phyloP scores from a whole-genome alignment of 495 filamentous ascomycete genomes.

The Hypoxylon perforatum region DNA sequence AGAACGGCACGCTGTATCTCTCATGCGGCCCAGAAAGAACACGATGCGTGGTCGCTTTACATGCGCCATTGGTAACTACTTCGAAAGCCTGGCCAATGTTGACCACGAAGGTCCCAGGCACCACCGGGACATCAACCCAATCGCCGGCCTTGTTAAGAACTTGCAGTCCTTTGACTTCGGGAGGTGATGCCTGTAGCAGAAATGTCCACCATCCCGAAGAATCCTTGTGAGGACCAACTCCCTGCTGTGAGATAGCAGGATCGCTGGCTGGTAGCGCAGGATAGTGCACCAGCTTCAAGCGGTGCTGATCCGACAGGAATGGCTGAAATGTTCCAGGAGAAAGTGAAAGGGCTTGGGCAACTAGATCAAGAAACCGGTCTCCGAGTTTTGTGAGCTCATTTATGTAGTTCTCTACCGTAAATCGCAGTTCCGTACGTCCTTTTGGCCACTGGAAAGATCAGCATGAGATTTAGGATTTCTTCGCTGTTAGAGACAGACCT shows the following conservation, averaged over 20 bases:
- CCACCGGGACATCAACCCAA: constrained; percentile 63
- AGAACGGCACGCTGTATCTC: constrained; percentile 59
- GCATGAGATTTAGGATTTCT: neutral
- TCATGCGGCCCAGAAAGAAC: constrained; percentile 51
- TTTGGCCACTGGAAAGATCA: constrained; percentile 42
- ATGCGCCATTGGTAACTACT: constrained; percentile 63
- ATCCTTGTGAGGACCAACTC: constrained; percentile 67
- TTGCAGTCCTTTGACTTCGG: constrained; percentile 59
- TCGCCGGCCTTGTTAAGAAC: constrained; percentile 58
- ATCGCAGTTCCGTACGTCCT: constrained; percentile 26
- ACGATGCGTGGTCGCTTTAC: constrained; percentile 64
- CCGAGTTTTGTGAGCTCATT: constrained; percentile 57
- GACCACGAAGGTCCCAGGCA: constrained; percentile 63
- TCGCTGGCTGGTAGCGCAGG: constrained; percentile 42
- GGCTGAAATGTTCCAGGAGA: constrained; percentile 56
- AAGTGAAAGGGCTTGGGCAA: constrained; percentile 58
- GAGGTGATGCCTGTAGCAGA: constrained; percentile 60
- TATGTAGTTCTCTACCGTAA: constrained; percentile 57
- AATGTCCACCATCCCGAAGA: constrained; percentile 68
- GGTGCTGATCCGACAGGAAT: constrained; percentile 65
- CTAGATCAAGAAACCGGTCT: constrained; percentile 60
- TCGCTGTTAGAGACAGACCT: constrained; percentile 35
- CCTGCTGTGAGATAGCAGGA: constrained; percentile 47
- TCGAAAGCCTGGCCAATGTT: constrained; percentile 70
- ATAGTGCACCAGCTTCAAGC: constrained; percentile 65